Evolutionary conservation across 169 alveolate species (phyloP).

Genomic region (Miamiensis avidus): DNA sequence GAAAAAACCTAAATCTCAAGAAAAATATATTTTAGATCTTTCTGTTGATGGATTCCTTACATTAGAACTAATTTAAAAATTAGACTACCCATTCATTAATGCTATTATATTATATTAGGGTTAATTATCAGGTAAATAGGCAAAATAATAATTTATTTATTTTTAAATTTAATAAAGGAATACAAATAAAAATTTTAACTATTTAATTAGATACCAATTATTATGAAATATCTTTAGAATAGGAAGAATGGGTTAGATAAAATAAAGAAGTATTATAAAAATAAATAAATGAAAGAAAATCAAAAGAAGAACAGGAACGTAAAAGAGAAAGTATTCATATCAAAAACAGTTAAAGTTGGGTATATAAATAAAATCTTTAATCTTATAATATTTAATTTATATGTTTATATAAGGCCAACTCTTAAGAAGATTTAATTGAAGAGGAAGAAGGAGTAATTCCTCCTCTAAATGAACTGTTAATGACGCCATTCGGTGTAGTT

Average conservation of each 20-base stretch:
- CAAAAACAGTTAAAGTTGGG: conserved; percentile 30
- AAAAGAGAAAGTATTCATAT: conserved; percentile 3
- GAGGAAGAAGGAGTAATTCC: conserved; percentile 3
- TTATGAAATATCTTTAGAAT: not conserved
- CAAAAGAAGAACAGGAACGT: conserved; percentile 4
- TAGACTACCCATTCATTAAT: conserved; percentile 41
- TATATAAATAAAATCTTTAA: too few relatives aligned
- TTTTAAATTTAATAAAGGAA: not conserved
- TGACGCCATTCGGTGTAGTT: conserved; percentile 23
- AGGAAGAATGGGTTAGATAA: not conserved
- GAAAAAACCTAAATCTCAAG: conserved; percentile 11
- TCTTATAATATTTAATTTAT: too few relatives aligned
- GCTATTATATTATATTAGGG: conserved; percentile 40
- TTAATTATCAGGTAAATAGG: conserved; percentile 1
- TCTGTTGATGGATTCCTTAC: conserved; percentile 27
- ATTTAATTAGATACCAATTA: not conserved
- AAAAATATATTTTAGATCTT: conserved; percentile 2
- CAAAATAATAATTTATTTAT: not conserved
- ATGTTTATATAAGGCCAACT: not conserved
- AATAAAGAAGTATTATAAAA: conserved; percentile 1
- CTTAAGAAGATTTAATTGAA: not conserved
- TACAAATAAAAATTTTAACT: too few relatives aligned
- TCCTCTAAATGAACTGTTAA: conserved; percentile 1
- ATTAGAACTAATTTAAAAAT: conserved; percentile 21
- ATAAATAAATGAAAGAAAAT: conserved; percentile 16